A percentile compares a stretch with the other conserved stretches of the same genome.
Evolutionary conservation across 345 rosid species (phyloP).

Genomic region (Populus euphratica): DNA sequence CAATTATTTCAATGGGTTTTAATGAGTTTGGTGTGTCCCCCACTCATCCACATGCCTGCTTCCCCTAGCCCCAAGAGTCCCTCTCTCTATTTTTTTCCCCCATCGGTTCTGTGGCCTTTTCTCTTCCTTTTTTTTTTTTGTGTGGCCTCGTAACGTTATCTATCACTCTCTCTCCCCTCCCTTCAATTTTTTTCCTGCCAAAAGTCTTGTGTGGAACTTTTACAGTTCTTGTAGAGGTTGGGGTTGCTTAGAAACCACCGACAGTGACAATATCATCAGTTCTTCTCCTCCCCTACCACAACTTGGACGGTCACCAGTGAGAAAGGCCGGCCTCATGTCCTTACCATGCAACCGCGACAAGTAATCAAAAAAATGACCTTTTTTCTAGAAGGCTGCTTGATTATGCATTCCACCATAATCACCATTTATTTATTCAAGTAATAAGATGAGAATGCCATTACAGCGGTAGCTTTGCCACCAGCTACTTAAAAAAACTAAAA

Average conservation of each 20-base stretch:
- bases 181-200: neutral
- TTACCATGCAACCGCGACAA: neutral
- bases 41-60: constrained; percentile 66
- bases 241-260: constrained; percentile 14
- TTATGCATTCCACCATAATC: neutral
- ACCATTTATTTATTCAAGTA: neutral
- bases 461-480: no score
- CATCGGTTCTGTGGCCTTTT: constrained; percentile 10
- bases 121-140: neutral
- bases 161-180: neutral
- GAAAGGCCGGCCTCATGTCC: neutral
- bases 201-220: neutral
- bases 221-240: neutral
- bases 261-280: constrained; percentile 14
- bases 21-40: constrained; percentile 53
- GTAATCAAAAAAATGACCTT: no score
- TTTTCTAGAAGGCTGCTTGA: neutral
- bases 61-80: constrained; percentile 50
- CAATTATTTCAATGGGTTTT: constrained; percentile 36
- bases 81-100: constrained; percentile 16
- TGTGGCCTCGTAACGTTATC: no score
- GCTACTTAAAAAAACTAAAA: no score
- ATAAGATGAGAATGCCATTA: no score
- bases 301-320: neutral
- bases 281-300: neutral